Evolutionary conservation across 495 filamentous ascomycete species (phyloP), one percentile per base, ranked within the genome.

Genomic region (Hamigera avellanea): DNA sequence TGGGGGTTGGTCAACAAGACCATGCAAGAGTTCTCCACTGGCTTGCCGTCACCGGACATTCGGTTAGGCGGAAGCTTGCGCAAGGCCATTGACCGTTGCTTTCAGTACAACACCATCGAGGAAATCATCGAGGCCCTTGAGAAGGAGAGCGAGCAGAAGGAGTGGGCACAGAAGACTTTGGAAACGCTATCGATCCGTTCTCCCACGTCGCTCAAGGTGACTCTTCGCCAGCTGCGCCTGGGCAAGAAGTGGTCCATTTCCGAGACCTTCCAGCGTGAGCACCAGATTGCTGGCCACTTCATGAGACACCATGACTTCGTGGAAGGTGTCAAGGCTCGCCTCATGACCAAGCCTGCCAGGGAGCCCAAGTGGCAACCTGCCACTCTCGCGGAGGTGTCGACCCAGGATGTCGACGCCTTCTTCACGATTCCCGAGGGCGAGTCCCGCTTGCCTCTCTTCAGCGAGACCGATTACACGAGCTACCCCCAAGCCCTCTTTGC

Each of bases 301-400:
- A 94, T 96, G 89, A 53, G 59, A 21, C 75, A 84, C 49, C 80
- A 75, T 3, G 91, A 98, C 56, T 98, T 96, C 56, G 72, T 73
- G 31, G 78, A 85, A 56, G 91, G 91, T 26, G 88, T 96, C 29
- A 74, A 72, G 36, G 78, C 86, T 17, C 68, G 73, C 15, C 67
- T 96, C 16, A 70, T 88, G 43, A 66, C 70, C 21, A 83, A 85
- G 59, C 66, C 71, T 10, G 37, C 70, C 14, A 56, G 65, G 35
- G 59, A 60, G 17, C 73, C 82, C 2, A 55, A 60, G 27, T 95
- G 87, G 86, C 49, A 80, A 35, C 89, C 89, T 3, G 67, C 69
- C 15, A 70, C 65, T 4, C 65, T 95, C 8, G 64, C 73, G 15
- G 78, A 78, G 23, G 72, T 86, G 17, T 52, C 59, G 2, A 42